Base-by-base conservation (phyloP, 352 stramenopile species). In the Globisporangium emineosum region DNA sequence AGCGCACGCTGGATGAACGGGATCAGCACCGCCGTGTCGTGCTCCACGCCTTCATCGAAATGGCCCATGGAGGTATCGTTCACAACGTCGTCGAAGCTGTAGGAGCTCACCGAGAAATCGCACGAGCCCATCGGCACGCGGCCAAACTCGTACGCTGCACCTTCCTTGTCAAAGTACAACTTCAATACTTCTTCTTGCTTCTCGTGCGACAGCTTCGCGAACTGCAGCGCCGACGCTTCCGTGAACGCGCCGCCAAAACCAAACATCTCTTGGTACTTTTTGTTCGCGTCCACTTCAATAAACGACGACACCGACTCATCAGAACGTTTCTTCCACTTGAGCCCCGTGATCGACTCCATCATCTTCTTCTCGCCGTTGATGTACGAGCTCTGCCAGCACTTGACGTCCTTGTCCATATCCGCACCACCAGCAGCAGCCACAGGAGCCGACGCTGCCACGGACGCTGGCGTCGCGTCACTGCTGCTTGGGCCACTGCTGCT, bases 191-290 rank as follows among this genome's bases (percentile, higher is more conserved):
- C 69, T 40, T 96, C 78, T 67, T 97, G 88, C 57, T 94, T 86
- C 19, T 80, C 70, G 4, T 37, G 47, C 10, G 91, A 72, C 43
- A 98, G 68, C 64, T 92, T 94, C 0, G 75, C 64, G 61, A 98
- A 96, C 65, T 97, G 88, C 53, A 96, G 71, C 8, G 86, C 84
- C n/a, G 92, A 76, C 15, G 90, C 84, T 62, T 98, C 93, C 3
- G 93, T 98, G 65, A 98, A 98, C 0, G 93, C 92, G 17, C 91
- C 93, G 23, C 93, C 90, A 72, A 98, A 98, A 43, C 93, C 93
- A 56, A 91, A 74, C 33, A 95, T 91, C 65, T 89, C 78, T 67
- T 95, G 86, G 69, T 75, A 91, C 57, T 77, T 69, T 15, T 76
- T 75, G 21, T 68, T 61, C 23, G 69, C 66, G 56, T 94, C 82